A percentile compares a stretch with the other conserved stretches of the same genome.
phyloP scores from a whole-genome alignment of 306 rosid genomes.

The Prunus dulcis region DNA sequence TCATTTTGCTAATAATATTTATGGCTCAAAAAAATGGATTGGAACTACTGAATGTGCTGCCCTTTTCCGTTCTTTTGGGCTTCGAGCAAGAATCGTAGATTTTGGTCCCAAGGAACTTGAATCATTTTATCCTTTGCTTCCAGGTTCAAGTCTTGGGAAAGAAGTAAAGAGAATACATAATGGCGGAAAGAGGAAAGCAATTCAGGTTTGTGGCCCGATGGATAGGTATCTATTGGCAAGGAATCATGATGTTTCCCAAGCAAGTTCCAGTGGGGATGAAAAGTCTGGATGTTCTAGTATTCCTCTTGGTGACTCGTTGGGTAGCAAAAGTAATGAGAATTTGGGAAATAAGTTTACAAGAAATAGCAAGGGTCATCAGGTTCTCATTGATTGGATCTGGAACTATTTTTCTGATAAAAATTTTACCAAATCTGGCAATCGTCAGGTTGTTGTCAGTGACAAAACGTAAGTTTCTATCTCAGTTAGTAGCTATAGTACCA shows the following conservation, averaged over 20 bases:
- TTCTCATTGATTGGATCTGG: conserved; percentile 81
- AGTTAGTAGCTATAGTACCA: neutral
- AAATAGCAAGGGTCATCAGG: conserved; percentile 45
- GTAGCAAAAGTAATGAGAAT: conserved; percentile 15
- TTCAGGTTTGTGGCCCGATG: conserved; percentile 43
- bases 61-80: conserved; percentile 69
- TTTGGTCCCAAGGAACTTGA: conserved; percentile 74
- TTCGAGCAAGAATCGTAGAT: conserved; percentile 70
- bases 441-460: conserved; percentile 42
- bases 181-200: conserved; percentile 34
- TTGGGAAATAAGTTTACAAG: conserved; percentile 20
- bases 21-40: conserved; percentile 65
- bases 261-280: conserved; percentile 25
- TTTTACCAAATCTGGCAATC: conserved; percentile 30
- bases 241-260: conserved; percentile 15
- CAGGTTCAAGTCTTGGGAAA: conserved; percentile 46
- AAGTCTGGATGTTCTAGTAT: conserved; percentile 15
- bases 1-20: conserved; percentile 52
- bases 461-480: conserved; percentile 52
- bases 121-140: conserved; percentile 48
- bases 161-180: conserved; percentile 20
- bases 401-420: conserved; percentile 66
- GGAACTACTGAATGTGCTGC: conserved; percentile 86
- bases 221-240: conserved; percentile 29
- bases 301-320: conserved; percentile 17